Evolutionary conservation across 73 alveolate genomes (phyloP).

Genomic region (Paramecium sonneborni): DNA sequence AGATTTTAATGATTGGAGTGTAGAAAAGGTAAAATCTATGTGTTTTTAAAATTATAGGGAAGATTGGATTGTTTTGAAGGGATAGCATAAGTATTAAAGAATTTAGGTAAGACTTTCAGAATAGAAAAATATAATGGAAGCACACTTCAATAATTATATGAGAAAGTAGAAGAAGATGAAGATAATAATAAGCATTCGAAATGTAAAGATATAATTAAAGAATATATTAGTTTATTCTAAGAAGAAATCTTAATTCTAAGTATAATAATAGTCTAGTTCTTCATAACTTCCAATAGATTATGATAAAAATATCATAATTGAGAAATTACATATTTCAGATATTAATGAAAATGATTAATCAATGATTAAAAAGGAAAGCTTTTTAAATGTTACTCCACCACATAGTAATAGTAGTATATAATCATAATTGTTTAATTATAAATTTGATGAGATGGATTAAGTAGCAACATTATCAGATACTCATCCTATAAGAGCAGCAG

Average conservation of each 20-base stretch:
- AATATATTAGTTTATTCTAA: not conserved
- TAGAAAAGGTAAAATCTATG: slow-evolving; percentile 45
- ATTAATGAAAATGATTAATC: slow-evolving; percentile 28
- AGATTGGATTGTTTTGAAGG: slow-evolving; percentile 79
- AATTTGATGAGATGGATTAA: slow-evolving; percentile 68
- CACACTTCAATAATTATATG: not conserved
- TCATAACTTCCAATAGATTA: not conserved
- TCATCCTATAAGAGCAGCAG: slow-evolving; percentile 95
- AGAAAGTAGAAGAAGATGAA: not conserved
- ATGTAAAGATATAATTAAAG: not conserved
- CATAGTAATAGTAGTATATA: not conserved
- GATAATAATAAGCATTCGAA: not conserved
- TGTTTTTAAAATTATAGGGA: slow-evolving; percentile 58
- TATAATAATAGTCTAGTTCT: not conserved
- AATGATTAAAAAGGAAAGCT: not conserved
- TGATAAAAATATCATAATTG: slow-evolving; percentile 28
- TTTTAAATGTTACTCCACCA: not conserved
- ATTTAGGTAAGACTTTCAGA: slow-evolving; percentile 24
- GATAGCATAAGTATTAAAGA: slow-evolving; percentile 21
- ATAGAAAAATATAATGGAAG: not conserved
- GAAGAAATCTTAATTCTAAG: not conserved
- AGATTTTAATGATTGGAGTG: slow-evolving; percentile 75
- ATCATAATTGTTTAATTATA: slow-evolving; percentile 51
- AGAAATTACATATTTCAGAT: slow-evolving; percentile 19
- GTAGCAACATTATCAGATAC: slow-evolving; percentile 80